These are phyloP conservation scores for Cladorrhinum samala DNA, from an alignment of 495 filamentous ascomycete genomes.

Conservation along the genomic window DNA sequence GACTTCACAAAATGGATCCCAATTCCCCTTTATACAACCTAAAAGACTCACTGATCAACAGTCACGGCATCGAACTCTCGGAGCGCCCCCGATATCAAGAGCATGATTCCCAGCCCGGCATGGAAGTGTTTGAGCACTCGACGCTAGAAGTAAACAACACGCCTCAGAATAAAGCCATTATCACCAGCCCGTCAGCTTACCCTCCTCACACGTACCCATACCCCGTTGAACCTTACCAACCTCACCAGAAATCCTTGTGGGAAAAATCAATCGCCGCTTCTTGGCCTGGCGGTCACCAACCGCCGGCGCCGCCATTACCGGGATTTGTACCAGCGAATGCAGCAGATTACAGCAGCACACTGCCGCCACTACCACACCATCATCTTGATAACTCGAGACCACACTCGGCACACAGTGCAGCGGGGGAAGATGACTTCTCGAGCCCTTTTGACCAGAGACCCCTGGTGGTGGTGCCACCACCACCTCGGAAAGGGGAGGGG, in stretches of 20 bases:
- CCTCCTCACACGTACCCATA: not conserved
- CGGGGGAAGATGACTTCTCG: not conserved
- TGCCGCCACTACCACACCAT: too few relatives aligned
- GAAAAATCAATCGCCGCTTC: not conserved
- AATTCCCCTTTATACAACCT: too few relatives aligned
- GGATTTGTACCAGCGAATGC: not conserved
- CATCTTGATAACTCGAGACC: too few relatives aligned
- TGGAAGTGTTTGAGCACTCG: conserved; percentile 8
- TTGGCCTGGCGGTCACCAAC: not conserved
- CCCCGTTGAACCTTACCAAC: not conserved
- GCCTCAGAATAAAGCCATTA: not conserved
- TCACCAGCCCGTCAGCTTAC: too few relatives aligned
- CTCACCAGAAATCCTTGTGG: not conserved
- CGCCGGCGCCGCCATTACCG: not conserved
- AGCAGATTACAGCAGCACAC: not conserved
- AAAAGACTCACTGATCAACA: conserved; percentile 8
- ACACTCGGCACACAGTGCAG: too few relatives aligned
- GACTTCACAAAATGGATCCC: too few relatives aligned
- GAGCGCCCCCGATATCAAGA: conserved; percentile 1
- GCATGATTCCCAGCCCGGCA: conserved; percentile 3
- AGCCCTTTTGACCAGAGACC: conserved; percentile 4
- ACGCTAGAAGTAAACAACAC: conserved; percentile 3
- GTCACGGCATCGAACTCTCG: conserved; percentile 11
- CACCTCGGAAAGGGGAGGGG: not conserved
- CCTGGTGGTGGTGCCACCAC: not conserved